A percentile compares a stretch with the other conserved stretches of the same genome.
Conservation (phyloP, 225 moss, liverwort and hornwort species). For the Marchantia polymorpha region DNA sequence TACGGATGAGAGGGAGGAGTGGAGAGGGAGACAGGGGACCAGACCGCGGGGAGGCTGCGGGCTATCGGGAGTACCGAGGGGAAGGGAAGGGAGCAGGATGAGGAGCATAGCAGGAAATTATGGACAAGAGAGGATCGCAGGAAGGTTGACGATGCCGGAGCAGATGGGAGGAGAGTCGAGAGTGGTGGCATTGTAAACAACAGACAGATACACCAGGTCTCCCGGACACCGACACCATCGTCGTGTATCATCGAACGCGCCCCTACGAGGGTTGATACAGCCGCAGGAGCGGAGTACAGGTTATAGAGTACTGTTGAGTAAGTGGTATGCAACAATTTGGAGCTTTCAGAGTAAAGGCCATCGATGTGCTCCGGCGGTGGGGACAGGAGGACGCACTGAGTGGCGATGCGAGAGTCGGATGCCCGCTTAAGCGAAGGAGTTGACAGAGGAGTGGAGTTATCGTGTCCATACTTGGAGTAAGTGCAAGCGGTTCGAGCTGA, state of each 20-base stretch:
- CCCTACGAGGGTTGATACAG: neutral
- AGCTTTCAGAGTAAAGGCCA: slow-evolving; percentile 2
- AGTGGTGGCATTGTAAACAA: slow-evolving; percentile 37
- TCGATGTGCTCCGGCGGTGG: slow-evolving; percentile 10
- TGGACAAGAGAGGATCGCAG: slow-evolving; percentile 10
- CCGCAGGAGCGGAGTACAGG: slow-evolving; percentile 1
- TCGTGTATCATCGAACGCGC: neutral
- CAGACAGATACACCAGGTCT: slow-evolving; percentile 3
- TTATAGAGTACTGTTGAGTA: neutral
- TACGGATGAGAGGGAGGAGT: slow-evolving; percentile 33
- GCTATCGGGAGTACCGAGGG: slow-evolving; percentile 18
- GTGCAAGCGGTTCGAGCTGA: slow-evolving; percentile 17
- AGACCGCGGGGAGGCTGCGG: slow-evolving; percentile 17
- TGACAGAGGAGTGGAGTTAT: slow-evolving; percentile 25
- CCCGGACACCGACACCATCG: neutral
- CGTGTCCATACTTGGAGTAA: slow-evolving; percentile 11
- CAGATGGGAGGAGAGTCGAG: slow-evolving; percentile 8
- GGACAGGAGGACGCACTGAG: slow-evolving; percentile 17
- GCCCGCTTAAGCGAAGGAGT: slow-evolving; percentile 29
- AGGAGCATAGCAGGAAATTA: slow-evolving; percentile 16
- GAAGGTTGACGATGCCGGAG: neutral
- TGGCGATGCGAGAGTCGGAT: slow-evolving; percentile 36
- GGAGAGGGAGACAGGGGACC: slow-evolving; percentile 25
- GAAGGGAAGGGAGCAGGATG: slow-evolving; percentile 37
- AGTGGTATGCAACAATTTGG: slow-evolving; percentile 23